Base-by-base conservation (phyloP, 345 rosid genomes). In the Citrus australasica region DNA sequence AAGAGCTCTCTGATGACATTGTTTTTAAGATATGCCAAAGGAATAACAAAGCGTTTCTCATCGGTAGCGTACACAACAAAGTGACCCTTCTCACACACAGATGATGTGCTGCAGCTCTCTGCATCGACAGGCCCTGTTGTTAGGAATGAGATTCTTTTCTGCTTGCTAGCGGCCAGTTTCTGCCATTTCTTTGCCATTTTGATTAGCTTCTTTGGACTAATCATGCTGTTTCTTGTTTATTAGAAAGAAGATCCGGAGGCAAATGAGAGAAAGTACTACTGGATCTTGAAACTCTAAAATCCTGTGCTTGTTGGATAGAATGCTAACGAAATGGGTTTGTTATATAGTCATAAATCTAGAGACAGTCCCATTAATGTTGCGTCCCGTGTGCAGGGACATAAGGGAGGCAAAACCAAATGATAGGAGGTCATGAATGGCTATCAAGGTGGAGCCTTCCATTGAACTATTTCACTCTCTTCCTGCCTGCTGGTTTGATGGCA, bases 151-250 rank as follows among this genome's bases (percentile, higher is more conserved):
- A 70, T 70, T 30, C 60, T 35, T 66, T 81, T 80, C 74, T 74
- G 60, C 63, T 69, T 76, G 25, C 79, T 28, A 35, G 77, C 82
- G 30, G 83, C 81, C 9, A 66, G 17, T n/a, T 76, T 80, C 71
- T 68, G 79, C 88, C 87, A 78, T 79, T 83, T 87, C 82, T 85
- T 87, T 53, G 88, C 83, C 69, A 81, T 67, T 40, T 69, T 74
- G 48, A 63, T 63, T 24, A 87, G 82, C 74, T 79, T 83, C 82
- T 76, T 84, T 22, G 82, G 42, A 56, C 66, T 78, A 67, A 81
- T 78, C 85, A 82, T 76, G 46, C 3, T 75, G 65, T 16, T 30
- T 6, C 7, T 40, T 51, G 30, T n/a, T 28, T 37, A 69, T 19
- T 17, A 40, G 25, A 32, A 3, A 32, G 28, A 32, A 32, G 11